A percentile compares a stretch with the other conserved stretches of the same genome.
These are phyloP conservation scores for Hericium rajendrae DNA, from an alignment of 768 basidiomycete genomes.

Conservation along the genomic window DNA sequence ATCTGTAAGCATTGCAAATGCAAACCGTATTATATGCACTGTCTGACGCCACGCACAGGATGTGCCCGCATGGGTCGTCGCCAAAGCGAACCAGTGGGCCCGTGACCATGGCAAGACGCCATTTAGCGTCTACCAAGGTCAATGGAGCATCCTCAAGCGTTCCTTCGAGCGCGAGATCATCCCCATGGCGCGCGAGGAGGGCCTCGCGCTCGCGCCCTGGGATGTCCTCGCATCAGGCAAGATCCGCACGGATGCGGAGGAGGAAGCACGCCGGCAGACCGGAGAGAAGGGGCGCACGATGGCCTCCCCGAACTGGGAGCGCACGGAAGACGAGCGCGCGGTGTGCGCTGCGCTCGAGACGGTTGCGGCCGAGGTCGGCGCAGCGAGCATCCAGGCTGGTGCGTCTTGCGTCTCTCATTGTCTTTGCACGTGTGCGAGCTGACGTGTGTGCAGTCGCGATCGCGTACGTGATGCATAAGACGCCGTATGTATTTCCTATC, in stretches of 20 bases:
- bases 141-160: conserved; percentile 23
- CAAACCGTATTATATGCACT: no score
- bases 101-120: conserved; percentile 28
- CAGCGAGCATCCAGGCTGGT: conserved; percentile 17
- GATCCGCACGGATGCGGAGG: conserved; percentile 29
- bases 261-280: conserved; percentile 18
- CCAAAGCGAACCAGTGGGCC: conserved; percentile 30
- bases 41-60: conserved; percentile 10
- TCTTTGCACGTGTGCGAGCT: neutral
- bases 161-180: conserved; percentile 37
- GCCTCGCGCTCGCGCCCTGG: conserved; percentile 32
- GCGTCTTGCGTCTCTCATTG: neutral
- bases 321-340: neutral
- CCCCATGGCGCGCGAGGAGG: conserved; percentile 20
- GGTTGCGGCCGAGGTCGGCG: conserved; percentile 28
- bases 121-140: conserved; percentile 34
- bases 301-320: neutral
- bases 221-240: conserved; percentile 29
- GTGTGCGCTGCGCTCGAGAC: conserved; percentile 5
- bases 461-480: conserved; percentile 46
- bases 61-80: conserved; percentile 29
- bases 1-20: no score
- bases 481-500: conserved; percentile 20
- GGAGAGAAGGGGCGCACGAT: conserved; percentile 26
- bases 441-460: conserved; percentile 30